Percentiles rank a stretch among this genome's conserved stretches.
Conservation (phyloP, 306 rosid species). For the Morella rubra region DNA sequence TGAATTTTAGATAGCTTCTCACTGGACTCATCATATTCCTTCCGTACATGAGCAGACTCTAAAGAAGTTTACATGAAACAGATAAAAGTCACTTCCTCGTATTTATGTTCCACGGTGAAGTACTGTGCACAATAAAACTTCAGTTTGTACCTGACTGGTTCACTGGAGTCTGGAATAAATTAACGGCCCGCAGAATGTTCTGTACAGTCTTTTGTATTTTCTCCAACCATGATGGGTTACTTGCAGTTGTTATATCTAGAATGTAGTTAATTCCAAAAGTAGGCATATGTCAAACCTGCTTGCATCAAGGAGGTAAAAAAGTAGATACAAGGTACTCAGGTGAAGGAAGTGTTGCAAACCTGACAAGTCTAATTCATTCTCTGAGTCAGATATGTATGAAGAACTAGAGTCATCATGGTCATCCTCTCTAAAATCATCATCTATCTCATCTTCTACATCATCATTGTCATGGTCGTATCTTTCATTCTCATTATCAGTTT, state of each 20-base stretch:
- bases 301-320: neutral
- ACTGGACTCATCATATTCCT: slow-evolving; percentile 91
- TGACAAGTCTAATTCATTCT: slow-evolving; percentile 56
- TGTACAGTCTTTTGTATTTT: slow-evolving; percentile 72
- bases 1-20: slow-evolving; percentile 78
- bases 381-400: slow-evolving; percentile 61
- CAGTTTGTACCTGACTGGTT: slow-evolving; percentile 71
- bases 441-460: slow-evolving; percentile 48
- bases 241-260: slow-evolving; percentile 53
- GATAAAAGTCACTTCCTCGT: slow-evolving; percentile 19
- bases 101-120: slow-evolving; percentile 5
- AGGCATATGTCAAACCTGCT: neutral
- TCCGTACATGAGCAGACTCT: slow-evolving; percentile 89
- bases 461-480: slow-evolving; percentile 57
- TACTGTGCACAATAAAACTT: slow-evolving; percentile 13
- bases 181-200: slow-evolving; percentile 63
- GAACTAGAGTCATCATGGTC: slow-evolving; percentile 58
- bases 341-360: slow-evolving; percentile 50
- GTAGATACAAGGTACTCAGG: slow-evolving; percentile 7
- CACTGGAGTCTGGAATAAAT: slow-evolving; percentile 85
- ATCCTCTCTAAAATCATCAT: slow-evolving; percentile 55
- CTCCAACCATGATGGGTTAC: slow-evolving; percentile 81
- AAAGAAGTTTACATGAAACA: slow-evolving; percentile 36
- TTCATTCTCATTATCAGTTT: slow-evolving; percentile 67
- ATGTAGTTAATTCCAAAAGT: slow-evolving; percentile 7